Base-by-base conservation (phyloP, 208 protist genomes). In the Trypanosoma mega region DNA sequence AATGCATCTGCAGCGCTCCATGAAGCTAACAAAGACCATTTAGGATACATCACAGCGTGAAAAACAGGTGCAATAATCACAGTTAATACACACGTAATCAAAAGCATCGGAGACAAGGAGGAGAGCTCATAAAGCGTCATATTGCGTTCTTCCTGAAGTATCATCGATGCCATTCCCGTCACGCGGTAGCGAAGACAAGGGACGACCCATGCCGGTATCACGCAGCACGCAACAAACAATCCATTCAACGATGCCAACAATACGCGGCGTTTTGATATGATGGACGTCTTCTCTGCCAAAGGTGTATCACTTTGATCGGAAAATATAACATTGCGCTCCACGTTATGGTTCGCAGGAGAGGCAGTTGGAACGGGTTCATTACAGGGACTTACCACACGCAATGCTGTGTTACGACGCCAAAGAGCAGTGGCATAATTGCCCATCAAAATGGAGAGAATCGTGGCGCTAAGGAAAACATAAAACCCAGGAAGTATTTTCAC, bases 1-100 rank as follows among this genome's bases (percentile, higher is more conserved):
- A 98, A 78, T 6, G 94, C 96, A 53, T 98, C 92, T 2, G 85
- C 68, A 0, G 80, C 83, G 18, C 80, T 85, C 96, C 97, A 98
- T 27, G 97, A 94, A n/a, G 90, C 78, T 4, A 97, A 27, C 29
- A 88, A 74, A 4, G 41, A 7, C 20, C 11, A 55, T 0, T 46
- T 26, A 1, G 54, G 61, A 37, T 67, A 76, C 7, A 70, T 29
- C 2, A 63, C 16, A n/a, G 62, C 47, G 36, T 76, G 84, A 2
- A 85, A 14, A 33, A 60, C 57, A 7, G 86, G 86, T 0, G 70
- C 69, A 11, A 87, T 24, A 3, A 83, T 37, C 2, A 88, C 56
- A 0, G 80, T 87, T 9, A 77, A 31, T 5, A 90, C 1, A 6
- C 55, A 46, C 2, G 80, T 44, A 3, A 60, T 5, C 3, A 74